Percentiles rank a stretch among this genome's conserved stretches.
Conservation (phyloP, 169 alveolate genomes). For the Plasmodium berghei region DNA sequence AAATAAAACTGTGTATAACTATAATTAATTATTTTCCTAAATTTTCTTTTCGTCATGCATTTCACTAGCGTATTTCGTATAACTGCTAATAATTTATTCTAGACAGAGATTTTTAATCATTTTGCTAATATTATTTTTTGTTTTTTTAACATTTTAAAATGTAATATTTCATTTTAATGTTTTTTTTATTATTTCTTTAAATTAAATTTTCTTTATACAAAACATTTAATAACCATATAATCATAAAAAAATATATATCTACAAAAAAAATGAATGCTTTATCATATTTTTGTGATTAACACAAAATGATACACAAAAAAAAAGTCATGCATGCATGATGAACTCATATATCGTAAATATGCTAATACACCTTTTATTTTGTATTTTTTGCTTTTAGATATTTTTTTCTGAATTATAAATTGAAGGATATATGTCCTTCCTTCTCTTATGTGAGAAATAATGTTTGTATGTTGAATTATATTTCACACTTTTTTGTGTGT, state of each 20-base stretch:
- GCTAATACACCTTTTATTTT: too few species aligned
- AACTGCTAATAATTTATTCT: background rate
- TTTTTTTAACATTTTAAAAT: background rate
- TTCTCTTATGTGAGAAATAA: too few species aligned
- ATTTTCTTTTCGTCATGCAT: too few species aligned
- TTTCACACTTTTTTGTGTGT: too few species aligned
- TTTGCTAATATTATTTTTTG: background rate
- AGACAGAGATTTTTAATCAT: background rate
- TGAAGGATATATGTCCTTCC: too few species aligned
- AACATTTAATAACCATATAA: background rate
- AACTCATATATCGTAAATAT: background rate
- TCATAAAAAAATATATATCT: background rate
- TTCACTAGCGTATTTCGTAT: too few species aligned
- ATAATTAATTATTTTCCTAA: too few species aligned
- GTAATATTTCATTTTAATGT: background rate
- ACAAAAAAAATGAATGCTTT: too few species aligned
- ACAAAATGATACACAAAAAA: background rate
- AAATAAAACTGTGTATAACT: background rate
- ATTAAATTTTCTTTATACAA: background rate
- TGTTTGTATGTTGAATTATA: too few species aligned
- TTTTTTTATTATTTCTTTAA: background rate
- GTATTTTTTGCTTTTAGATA: too few species aligned
- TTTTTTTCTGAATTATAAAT: too few species aligned
- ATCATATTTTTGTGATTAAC: background rate
- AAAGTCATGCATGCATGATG: slow-evolving; percentile 1